Evolutionary conservation across 2,329 filamentous ascomycete genomes (phyloP).

Genomic region (Zymoseptoria pseudotritici): DNA sequence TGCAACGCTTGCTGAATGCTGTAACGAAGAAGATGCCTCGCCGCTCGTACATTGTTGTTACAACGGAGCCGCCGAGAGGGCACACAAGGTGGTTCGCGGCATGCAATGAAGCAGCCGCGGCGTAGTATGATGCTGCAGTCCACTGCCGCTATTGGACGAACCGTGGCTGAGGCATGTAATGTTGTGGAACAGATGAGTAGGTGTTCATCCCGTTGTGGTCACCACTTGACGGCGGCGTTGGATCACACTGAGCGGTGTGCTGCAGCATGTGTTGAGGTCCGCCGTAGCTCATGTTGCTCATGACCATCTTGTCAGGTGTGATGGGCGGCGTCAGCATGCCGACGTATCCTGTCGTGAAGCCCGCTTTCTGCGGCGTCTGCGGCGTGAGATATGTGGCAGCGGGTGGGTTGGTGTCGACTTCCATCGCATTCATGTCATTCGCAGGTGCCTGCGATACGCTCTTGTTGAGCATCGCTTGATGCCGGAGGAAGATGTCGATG

Average conservation of each 20-base stretch:
- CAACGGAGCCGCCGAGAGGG: constrained; percentile 10
- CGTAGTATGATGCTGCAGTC: not conserved
- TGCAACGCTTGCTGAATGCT: constrained; percentile 28
- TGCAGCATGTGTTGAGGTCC: constrained; percentile 20
- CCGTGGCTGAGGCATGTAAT: constrained; percentile 24
- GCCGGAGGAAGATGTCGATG: constrained; percentile 59
- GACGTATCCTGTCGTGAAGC: constrained; percentile 57
- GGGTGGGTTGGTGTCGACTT: constrained; percentile 18
- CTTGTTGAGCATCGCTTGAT: constrained; percentile 40
- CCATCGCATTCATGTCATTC: constrained; percentile 18
- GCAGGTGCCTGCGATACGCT: constrained; percentile 24
- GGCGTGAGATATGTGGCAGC: constrained; percentile 50
- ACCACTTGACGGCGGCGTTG: constrained; percentile 28
- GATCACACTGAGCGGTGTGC: constrained; percentile 20
- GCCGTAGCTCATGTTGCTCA: constrained; percentile 17
- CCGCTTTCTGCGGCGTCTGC: constrained; percentile 71
- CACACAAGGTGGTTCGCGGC: not conserved
- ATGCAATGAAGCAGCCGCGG: not conserved
- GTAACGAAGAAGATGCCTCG: constrained; percentile 23
- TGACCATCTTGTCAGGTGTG: constrained; percentile 58
- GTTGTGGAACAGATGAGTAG: constrained; percentile 11
- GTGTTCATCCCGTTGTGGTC: constrained; percentile 20
- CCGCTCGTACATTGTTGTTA: constrained; percentile 24
- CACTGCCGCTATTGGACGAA: constrained; percentile 21
- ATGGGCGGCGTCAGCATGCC: constrained; percentile 82